Conservation (phyloP, 225 moss, liverwort and hornwort species). For the Antitrichia curtipendula region DNA sequence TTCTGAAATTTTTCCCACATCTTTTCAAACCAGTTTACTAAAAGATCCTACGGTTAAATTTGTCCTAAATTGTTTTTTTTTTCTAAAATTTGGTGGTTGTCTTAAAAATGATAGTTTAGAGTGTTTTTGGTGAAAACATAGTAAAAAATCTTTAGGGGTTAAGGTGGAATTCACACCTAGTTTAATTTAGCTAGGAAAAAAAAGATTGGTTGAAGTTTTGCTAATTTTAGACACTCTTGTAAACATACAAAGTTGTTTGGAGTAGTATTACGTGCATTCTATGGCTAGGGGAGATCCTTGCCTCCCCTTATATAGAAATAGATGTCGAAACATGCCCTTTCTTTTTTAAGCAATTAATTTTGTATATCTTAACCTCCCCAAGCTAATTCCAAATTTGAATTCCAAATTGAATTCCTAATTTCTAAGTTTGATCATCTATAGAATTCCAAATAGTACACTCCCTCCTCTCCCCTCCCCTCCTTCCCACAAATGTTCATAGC, state of each 20-base stretch:
- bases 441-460: no score
- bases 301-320: background rate
- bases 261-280: background rate
- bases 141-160: no score
- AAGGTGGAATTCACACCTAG: background rate
- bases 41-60: no score
- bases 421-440: background rate
- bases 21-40: no score
- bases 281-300: fast-evolving
- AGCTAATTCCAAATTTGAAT: no score
- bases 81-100: no score
- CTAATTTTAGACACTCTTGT: background rate
- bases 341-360: background rate
- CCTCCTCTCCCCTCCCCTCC: fast-evolving
- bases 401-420: background rate
- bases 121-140: no score
- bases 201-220: background rate
- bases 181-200: background rate
- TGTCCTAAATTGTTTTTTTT: no score
- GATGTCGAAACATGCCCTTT: fast-evolving
- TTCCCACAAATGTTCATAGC: fast-evolving
- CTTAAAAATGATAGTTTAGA: no score
- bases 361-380: fast-evolving
- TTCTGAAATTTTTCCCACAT: no score
- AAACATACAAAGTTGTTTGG: fast-evolving